Base-by-base conservation (phyloP, 139 green algal genomes). In the Tetradesmus lagerheimii region DNA sequence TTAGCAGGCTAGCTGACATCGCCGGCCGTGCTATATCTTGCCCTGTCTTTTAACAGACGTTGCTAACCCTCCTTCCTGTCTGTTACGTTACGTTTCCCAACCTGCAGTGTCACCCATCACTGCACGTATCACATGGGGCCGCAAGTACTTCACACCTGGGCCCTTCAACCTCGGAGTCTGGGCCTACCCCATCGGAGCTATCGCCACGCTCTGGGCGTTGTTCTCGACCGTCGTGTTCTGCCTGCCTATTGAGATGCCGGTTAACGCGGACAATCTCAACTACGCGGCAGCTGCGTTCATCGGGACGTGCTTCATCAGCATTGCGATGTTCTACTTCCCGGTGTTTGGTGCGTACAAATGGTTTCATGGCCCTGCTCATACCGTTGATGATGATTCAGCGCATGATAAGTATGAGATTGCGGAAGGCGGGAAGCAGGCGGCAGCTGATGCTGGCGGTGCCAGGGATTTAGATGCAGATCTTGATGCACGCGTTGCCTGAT, bases 171-270 rank as follows among this genome's bases (percentile, higher is more conserved):
- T 94, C 45, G 89, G 92, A 20, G 47, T 47, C 37, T 91, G 86
- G 90, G 87, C 86, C 62, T 94, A 94, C 86, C 92, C 92, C 12
- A 67, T 91, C 41, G 87, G 87, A 50, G 34, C 77, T 34, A 66
- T 92, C 25, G 82, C 87, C 23, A 91, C 83, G 8, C 37, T 90
- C 29, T 94, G 89, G 87, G 82, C 91, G 67, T 29, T 29, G 20
- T 92, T 93, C 41, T 85, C 91, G 9, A 43, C 86, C 14, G 92
- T 94, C 23, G 83, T 94, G 3, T 94, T 94, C 71, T 93, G 86
- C 43, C 89, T 94, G 83, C 92, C 92, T 0, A 94, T 75, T 5
- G 76, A 82, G 39, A 91, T 92, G 76, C 92, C 92, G 9, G 82
- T 89, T 16, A 90, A 38, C 25, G 14, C 34, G 9, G 45, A 89